Base-by-base conservation (phyloP, 2,329 filamentous ascomycete species). In the Alternaria arbusti region DNA sequence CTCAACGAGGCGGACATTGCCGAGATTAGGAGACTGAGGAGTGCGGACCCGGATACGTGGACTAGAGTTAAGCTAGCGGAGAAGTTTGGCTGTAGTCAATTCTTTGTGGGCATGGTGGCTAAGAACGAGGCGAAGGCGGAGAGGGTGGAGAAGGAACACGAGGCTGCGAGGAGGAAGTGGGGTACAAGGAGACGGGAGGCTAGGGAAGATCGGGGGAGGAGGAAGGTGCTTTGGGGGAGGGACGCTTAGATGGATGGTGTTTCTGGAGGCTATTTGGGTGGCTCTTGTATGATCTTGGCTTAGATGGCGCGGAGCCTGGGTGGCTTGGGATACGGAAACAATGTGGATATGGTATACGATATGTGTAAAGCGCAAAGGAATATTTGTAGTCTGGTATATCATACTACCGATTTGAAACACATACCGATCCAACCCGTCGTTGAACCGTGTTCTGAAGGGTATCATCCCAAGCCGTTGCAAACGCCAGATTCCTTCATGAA, bases 41-140 rank as follows among this genome's bases (percentile, higher is more conserved):
- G 76, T 28, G 80, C 80, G 61, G 86, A 91, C 68, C 88, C 88
- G 7, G 80, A 83, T 65, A 80, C 80, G 61, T 91, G 89, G 88
- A 90, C 87, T 50, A 77, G 87, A 49, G 82, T 83, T 60, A 84
- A 83, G 71, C 75, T 91, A 67, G 88, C 89, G 43, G 85, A 88
- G 76, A 86, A 85, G 73, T 91, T 89, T 74, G 84, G 86, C 6
- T 90, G 88, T 78, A 88, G 84, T 59, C 82, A 86, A 61, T 85
- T 90, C 55, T 90, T 91, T 68, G 84, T 90, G 49, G 85, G 85
- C 10, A 82, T 89, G 81, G 86, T 88, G 66, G 86, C 85, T 28
- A 85, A 84, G 63, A 73, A 69, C 46, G 70, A 76, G 58, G 78
- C 75, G 59, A 82, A 82, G 76, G 80, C 78, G 63, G 76, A 78